phyloP scores from a whole-genome alignment of 306 rosid genomes.

The Citrullus amarus region DNA sequence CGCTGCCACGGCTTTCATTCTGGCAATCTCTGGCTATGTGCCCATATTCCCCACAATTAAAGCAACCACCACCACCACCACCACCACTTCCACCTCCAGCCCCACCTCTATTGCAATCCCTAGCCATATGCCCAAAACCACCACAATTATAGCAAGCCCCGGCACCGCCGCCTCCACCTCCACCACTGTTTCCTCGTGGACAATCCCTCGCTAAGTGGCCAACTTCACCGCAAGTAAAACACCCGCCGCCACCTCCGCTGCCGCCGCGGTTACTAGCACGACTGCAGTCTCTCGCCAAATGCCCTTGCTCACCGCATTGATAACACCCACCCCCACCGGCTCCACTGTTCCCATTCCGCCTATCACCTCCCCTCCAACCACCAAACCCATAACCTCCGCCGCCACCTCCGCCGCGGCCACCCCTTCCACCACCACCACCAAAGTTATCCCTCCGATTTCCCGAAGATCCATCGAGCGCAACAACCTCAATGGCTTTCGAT shows the following conservation, averaged over 20 bases:
- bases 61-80: constrained; percentile 16
- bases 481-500: constrained; percentile 68
- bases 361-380: constrained; percentile 42
- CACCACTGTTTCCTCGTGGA: constrained; percentile 19
- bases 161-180: constrained; percentile 17
- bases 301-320: constrained; percentile 56
- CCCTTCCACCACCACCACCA: constrained; percentile 11
- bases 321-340: constrained; percentile 42
- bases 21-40: constrained; percentile 26
- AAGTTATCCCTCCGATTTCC: constrained; percentile 18
- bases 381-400: constrained; percentile 26
- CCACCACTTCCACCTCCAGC: constrained; percentile 21
- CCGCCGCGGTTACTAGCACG: constrained; percentile 10
- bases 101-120: constrained; percentile 43
- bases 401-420: constrained; percentile 20
- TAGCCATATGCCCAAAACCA: constrained; percentile 54
- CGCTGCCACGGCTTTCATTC: constrained; percentile 7
- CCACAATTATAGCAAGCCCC: constrained; percentile 47
- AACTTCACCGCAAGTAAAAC: constrained; percentile 45
- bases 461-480: constrained; percentile 48
- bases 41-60: constrained; percentile 53
- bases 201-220: constrained; percentile 80
- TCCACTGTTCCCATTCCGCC: constrained; percentile 39
- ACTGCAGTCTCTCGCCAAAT: constrained; percentile 62
- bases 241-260: constrained; percentile 30